Conservation (phyloP, 257 asterid species). For the Datura wrightii region DNA sequence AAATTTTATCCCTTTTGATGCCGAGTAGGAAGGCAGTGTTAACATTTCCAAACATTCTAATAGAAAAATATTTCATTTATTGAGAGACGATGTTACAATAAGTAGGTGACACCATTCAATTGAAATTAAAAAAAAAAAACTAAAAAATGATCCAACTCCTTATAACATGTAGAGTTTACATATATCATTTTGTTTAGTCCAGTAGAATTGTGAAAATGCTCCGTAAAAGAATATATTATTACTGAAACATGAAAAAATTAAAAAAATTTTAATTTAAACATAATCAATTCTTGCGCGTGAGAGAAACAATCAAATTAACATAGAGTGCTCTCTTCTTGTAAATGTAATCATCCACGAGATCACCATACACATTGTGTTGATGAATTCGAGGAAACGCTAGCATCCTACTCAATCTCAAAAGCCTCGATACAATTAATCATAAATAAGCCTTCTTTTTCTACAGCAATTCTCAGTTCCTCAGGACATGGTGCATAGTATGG, state of each 20-base stretch:
- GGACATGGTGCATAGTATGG: conserved; percentile 70
- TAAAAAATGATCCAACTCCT: background rate
- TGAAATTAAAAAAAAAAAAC: background rate
- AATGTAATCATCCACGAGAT: conserved; percentile 50
- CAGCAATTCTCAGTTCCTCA: conserved; percentile 51
- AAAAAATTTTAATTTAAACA: background rate
- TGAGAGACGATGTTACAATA: background rate
- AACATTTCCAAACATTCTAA: background rate
- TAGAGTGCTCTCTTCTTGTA: conserved; percentile 42
- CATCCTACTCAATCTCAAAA: conserved; percentile 62
- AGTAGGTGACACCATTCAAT: background rate
- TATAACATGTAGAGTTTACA: background rate
- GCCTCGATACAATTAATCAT: conserved; percentile 37
- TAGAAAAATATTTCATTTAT: background rate
- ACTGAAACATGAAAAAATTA: too few species aligned
- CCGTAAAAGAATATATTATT: too few species aligned
- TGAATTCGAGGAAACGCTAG: background rate
- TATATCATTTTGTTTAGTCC: background rate
- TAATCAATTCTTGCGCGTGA: conserved; percentile 39
- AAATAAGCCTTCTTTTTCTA: conserved; percentile 60
- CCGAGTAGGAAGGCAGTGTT: background rate
- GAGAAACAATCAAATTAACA: conserved; percentile 54
- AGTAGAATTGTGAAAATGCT: background rate
- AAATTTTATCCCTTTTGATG: too few species aligned
- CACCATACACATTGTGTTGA: conserved; percentile 16